Base-by-base conservation (phyloP, 768 basidiomycete species). In the Tephrocybe sp. region DNA sequence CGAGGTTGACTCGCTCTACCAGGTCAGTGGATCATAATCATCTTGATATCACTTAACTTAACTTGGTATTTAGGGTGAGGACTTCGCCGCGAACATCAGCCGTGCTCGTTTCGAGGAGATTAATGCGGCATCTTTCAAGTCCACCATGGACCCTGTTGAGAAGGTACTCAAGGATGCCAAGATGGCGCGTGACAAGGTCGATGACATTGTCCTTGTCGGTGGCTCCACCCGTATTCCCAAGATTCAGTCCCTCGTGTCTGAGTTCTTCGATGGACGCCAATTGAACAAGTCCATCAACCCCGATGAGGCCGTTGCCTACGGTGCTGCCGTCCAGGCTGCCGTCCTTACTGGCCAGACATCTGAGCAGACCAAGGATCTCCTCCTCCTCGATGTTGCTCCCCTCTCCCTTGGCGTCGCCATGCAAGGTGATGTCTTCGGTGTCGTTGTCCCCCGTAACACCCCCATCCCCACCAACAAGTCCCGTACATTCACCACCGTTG, bases 271-370 rank as follows among this genome's bases (percentile, higher is more conserved):
- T 71, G 94, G 93, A 55, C 93, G 96, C 64, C 91, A 95, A 69
- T 76, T 98, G 68, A 98, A 98, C 87, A 99, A 99, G 82, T 97
- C 94, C 53, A 99, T 99, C 78, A 99, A 99, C 83, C 97, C 97
- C 57, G 97, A 99, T 66, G 97, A 99, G 78, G 97, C 97, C 63
- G 97, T 99, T 63, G 97, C 97, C 43, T 98, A 98, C 73, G 97
- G 97, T 78, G 97, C 97, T 62, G 96, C 97, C 62, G 97, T 99
- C 65, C 97, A 99, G 76, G 97, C 97, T 54, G 97, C 97, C 52
- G 90, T 99, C 66, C 91, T 99, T 57, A 97, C 97, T 60, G 94
- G 94, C 52, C 94, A 98, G 71, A 98, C 95, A 43, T 98, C 94
- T 32, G 97, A 99, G 61, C 96, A 98, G 79, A 99, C 97, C 53